Evolutionary conservation across 164 flowering plant species (phyloP).

Genomic region (Kingdonia uniflora): DNA sequence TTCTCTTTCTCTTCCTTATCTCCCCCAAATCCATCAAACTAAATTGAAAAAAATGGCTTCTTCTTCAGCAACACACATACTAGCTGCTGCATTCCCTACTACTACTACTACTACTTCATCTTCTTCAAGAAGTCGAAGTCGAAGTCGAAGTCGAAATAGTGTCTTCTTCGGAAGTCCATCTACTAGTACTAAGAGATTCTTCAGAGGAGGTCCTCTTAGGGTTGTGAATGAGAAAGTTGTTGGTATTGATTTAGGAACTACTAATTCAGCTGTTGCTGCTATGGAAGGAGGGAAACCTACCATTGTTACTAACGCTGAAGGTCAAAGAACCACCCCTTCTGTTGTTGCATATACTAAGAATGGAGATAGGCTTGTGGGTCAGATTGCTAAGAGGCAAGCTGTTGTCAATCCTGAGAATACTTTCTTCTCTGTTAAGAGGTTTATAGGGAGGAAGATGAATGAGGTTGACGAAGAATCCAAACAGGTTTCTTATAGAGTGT

Average conservation of each 20-base stretch:
- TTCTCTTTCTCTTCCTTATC: too few species aligned
- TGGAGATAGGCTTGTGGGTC: slow-evolving; percentile 83
- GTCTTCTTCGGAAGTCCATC: too few species aligned
- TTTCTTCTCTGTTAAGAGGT: slow-evolving; percentile 72
- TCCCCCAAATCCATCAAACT: too few species aligned
- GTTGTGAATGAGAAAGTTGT: slow-evolving; percentile 54
- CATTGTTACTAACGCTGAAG: slow-evolving; percentile 59
- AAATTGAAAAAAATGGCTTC: too few species aligned
- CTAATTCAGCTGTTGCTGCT: slow-evolving; percentile 64
- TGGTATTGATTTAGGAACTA: slow-evolving; percentile 60
- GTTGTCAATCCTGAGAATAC: slow-evolving; percentile 92
- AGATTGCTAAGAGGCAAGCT: slow-evolving; percentile 93
- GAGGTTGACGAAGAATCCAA: slow-evolving; percentile 61
- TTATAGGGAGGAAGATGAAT: slow-evolving; percentile 66
- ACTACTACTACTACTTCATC: too few species aligned
- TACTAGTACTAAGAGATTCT: too few species aligned
- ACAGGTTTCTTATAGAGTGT: slow-evolving; percentile 52
- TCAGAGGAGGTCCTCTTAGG: slow-evolving; percentile 21
- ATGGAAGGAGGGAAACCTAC: slow-evolving; percentile 85
- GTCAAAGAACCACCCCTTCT: slow-evolving; percentile 86
- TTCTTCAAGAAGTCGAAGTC: too few species aligned
- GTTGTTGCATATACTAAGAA: slow-evolving; percentile 92
- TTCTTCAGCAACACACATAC: too few species aligned
- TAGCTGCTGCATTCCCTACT: too few species aligned
- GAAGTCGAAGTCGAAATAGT: too few species aligned